Base-by-base conservation (phyloP, 345 rosid species). In the Boechera divaricarpa region DNA sequence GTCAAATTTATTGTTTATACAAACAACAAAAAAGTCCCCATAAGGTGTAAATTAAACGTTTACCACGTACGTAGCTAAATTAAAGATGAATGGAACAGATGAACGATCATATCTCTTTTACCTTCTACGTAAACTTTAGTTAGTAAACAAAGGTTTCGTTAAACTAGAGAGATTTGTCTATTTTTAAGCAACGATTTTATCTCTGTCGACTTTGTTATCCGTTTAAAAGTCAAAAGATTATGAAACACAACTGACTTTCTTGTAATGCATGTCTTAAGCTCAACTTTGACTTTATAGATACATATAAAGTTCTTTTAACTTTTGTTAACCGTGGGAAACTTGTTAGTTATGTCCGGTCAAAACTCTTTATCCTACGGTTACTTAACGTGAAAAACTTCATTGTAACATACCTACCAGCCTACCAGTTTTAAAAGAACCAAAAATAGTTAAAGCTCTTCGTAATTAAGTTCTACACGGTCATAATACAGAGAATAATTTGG, bases 141-240 rank as follows among this genome's bases (percentile, higher is more conserved):
- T 70, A 77, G 66, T 70, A 54, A 77, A 44, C 41, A 69, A 47
- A 54, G 63, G 47, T 76, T 61, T 69, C 70, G 75, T 76, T 61
- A 69, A 61, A 41, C 41, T 41, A 69, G n/a, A 69, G 59, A 54
- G 16, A 16, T n/a, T 70, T 70, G 21, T 70, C 35, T 70, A 26
- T 61, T 63, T 70, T 54, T 3, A 63, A 70, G 15, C 71, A 70
- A 35, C 18, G 15, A 41, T 38, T 68, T 76, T 41, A 61, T 39
- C 56, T 31, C 69, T 70, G 11, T 69, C 41, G 18, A n/a, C 29
- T 24, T 63, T 47, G 52, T 55, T 70, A 63, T 70, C 65, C 10
- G 51, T 62, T 77, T 56, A 5, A 9, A 63, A 53, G 65, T 69
- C 70, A 31, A 24, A 52, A 16, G 41, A 42, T 12, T 53, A 62